Evolutionary conservation across 805 yeast genomes (phyloP).

Genomic region (Candida chilensis): DNA sequence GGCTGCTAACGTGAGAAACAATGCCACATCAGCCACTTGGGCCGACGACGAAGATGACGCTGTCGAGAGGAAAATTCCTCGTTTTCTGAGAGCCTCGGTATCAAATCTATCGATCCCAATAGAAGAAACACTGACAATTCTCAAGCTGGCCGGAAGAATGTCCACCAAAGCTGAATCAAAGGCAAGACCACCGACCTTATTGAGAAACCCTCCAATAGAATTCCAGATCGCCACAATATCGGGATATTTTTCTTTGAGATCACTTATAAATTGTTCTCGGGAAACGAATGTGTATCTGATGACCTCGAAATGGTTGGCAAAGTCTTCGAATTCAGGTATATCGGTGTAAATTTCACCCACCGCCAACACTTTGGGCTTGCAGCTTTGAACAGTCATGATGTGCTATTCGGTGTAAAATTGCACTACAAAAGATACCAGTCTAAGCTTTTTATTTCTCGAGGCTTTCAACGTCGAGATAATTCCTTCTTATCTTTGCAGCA

Average conservation of each 20-base stretch:
- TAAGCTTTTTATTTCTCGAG: no score
- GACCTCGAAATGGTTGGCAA: neutral
- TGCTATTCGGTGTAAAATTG: no score
- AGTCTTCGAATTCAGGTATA: neutral
- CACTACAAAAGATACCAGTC: no score
- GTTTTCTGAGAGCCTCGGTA: constrained; percentile 10
- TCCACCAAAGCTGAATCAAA: constrained; percentile 19
- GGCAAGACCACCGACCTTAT: constrained; percentile 5
- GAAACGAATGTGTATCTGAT: neutral
- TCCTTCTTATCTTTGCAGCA: no score
- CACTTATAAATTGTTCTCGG: neutral
- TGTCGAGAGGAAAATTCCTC: constrained; percentile 13
- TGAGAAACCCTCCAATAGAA: neutral
- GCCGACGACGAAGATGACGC: constrained; percentile 14
- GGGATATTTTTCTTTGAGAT: neutral
- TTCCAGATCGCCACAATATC: neutral
- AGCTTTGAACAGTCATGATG: no score
- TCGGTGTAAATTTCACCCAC: neutral
- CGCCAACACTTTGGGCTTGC: constrained; percentile 1
- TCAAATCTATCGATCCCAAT: constrained; percentile 31
- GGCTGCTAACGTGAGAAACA: constrained; percentile 23
- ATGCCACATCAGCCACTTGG: constrained; percentile 35
- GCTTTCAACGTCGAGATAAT: no score
- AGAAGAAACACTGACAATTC: constrained; percentile 26
- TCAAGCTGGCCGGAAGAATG: constrained; percentile 18